These are phyloP conservation scores for Candida pini DNA, from an alignment of 805 yeast genomes.

Conservation along the genomic window DNA sequence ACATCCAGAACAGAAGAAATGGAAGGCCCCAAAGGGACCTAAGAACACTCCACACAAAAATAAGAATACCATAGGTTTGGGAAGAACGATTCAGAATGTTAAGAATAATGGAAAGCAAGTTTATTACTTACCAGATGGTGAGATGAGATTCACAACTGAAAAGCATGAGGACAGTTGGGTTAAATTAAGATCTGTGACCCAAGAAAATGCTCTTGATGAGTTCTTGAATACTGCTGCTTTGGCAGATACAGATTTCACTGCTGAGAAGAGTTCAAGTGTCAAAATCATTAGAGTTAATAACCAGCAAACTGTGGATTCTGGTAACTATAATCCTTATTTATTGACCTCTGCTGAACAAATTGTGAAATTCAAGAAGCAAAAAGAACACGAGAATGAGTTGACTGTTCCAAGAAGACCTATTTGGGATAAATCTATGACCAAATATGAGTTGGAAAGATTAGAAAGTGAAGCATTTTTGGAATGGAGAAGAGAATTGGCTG, in stretches of 20 bases:
- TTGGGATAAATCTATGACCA: slow-evolving; percentile 73
- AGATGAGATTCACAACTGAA: slow-evolving; percentile 81
- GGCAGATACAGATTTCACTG: slow-evolving; percentile 94
- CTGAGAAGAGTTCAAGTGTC: slow-evolving; percentile 78
- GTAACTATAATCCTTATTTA: slow-evolving; percentile 47
- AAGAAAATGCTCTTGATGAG: slow-evolving; percentile 90
- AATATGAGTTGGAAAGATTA: slow-evolving; percentile 70
- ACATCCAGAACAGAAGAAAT: slow-evolving; percentile 54
- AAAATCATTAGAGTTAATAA: slow-evolving; percentile 72
- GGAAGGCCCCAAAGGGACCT: slow-evolving; percentile 91
- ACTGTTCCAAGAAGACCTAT: slow-evolving; percentile 91
- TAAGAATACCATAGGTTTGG: slow-evolving; percentile 79
- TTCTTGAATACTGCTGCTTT: slow-evolving; percentile 91
- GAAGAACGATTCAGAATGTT: slow-evolving; percentile 74
- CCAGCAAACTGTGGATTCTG: slow-evolving; percentile 65
- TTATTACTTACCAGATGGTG: slow-evolving; percentile 77
- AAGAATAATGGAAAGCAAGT: slow-evolving; percentile 65
- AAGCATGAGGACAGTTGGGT: slow-evolving; percentile 86
- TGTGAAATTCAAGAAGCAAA: slow-evolving; percentile 54
- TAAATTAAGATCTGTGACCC: slow-evolving; percentile 87
- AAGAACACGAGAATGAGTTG: slow-evolving; percentile 59
- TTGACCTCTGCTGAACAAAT: slow-evolving; percentile 63
- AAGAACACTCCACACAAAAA: slow-evolving; percentile 82
- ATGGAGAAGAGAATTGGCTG: slow-evolving; percentile 91
- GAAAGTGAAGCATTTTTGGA: slow-evolving; percentile 88